phyloP scores from a whole-genome alignment of 768 basidiomycete genomes.

The Suillus decipiens region DNA sequence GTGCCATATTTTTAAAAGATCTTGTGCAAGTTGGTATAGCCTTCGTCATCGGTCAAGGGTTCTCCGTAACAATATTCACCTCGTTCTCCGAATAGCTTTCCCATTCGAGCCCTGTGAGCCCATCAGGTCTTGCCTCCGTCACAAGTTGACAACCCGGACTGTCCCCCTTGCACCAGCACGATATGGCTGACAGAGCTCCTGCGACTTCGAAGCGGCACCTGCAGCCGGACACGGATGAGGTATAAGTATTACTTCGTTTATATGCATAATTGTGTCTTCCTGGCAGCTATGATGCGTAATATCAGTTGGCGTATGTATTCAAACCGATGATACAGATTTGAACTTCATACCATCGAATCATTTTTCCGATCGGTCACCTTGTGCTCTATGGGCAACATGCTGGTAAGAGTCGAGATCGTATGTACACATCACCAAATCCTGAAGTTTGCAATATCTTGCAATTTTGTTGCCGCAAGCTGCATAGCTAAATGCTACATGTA shows the following conservation, averaged over 20 bases:
- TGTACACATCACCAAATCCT: not conserved
- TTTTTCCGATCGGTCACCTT: no score
- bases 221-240: no score
- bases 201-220: no score
- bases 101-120: slow-evolving; percentile 38
- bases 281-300: no score
- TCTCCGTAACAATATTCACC: not conserved
- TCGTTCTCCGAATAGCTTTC: slow-evolving; percentile 14
- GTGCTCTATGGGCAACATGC: no score
- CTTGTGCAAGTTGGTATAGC: not conserved
- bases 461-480: not conserved
- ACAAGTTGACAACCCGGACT: slow-evolving; percentile 26
- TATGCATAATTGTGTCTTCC: no score
- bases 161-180: slow-evolving; percentile 3
- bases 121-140: slow-evolving; percentile 39
- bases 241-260: no score
- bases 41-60: not conserved
- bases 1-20: slow-evolving; percentile 10
- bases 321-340: no score
- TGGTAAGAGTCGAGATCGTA: not conserved
- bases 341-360: no score
- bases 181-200: no score
- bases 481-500: not conserved
- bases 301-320: no score
- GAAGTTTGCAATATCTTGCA: not conserved